These are phyloP conservation scores for Cynara cardunculus DNA, from an alignment of 129 eudicot genomes.

Conservation along the genomic window DNA sequence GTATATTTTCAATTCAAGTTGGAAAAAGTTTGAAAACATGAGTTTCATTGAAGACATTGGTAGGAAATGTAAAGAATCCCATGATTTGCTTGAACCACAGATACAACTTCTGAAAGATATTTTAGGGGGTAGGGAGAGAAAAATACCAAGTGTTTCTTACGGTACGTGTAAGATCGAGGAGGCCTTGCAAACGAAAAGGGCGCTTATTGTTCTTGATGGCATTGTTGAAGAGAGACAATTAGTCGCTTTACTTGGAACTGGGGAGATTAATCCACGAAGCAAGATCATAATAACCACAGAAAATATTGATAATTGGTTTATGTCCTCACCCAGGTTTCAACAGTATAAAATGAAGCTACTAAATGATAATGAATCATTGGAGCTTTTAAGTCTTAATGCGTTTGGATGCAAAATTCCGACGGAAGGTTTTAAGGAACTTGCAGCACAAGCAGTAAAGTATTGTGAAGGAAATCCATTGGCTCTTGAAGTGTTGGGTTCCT, in stretches of 20 bases:
- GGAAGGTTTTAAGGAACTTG: not conserved
- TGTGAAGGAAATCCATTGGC: not conserved
- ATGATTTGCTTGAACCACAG: not conserved
- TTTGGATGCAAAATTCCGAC: not conserved
- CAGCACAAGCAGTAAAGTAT: not conserved
- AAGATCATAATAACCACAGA: slow-evolving; percentile 19
- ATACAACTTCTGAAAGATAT: not conserved
- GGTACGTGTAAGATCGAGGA: not conserved
- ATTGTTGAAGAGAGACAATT: not conserved
- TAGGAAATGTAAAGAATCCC: not conserved
- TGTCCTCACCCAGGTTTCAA: not conserved
- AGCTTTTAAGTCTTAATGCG: not conserved
- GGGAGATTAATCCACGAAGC: not conserved
- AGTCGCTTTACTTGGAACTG: not conserved
- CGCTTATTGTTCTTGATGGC: slow-evolving; percentile 8
- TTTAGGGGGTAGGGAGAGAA: not conserved
- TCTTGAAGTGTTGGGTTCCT: not conserved
- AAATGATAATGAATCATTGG: not conserved
- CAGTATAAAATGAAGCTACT: not conserved
- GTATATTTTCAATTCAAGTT: not conserved
- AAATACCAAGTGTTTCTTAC: not conserved
- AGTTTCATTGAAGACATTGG: not conserved
- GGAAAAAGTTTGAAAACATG: not conserved
- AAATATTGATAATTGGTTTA: too few relatives aligned
- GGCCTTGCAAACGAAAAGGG: not conserved